Base-by-base conservation (phyloP, 441 rosid species). In the Gossypium davidsonii region DNA sequence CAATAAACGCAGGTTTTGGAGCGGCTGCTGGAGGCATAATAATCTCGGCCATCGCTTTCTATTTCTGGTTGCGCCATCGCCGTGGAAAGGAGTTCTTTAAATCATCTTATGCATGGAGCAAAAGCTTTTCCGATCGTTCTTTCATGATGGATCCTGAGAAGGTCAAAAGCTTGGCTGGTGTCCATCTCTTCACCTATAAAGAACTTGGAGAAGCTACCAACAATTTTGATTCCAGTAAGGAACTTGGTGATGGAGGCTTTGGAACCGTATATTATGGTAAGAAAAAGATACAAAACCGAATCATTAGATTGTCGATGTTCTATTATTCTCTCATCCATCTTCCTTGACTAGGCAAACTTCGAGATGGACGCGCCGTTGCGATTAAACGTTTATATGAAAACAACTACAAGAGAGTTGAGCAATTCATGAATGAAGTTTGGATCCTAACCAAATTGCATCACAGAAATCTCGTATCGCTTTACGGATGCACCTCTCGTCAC, bases 231-330 rank as follows among this genome's bases (percentile, higher is more conserved):
- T 65, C 85, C 9, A 53, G 80, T 0, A 83, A 49, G 72, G 97
- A 94, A 81, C 90, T 92, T 48, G 99, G 87, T 44, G 91, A 91
- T 77, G 99, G 97, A 60, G 98, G 97, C 74, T 94, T 88, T 61
- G 97, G 97, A 74, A 84, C 91, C 18, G 99, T 95, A 7, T 95
- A 90, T 49, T 80, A 81, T 14, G 99, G 99, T 88, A 87, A 78
- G 81, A n/a, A 18, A 25, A 17, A 34, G 3, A 11, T 18, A 15
- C 4, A 3, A 2, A 18, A 34, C 10, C 10, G 18, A 10, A 49
- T 20, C 6, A 46, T 42, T 17, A 2, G 3, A 4, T 61, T 63
- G 34, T 6, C 18, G 2, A 74, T 55, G 37, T 4, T 1, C 6
- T 6, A 59, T 26, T 23, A 46, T 17, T 6, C 63, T 6, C 63